Base-by-base conservation (phyloP, 2,329 filamentous ascomycete species). In the Mollisiaceae sp. region DNA sequence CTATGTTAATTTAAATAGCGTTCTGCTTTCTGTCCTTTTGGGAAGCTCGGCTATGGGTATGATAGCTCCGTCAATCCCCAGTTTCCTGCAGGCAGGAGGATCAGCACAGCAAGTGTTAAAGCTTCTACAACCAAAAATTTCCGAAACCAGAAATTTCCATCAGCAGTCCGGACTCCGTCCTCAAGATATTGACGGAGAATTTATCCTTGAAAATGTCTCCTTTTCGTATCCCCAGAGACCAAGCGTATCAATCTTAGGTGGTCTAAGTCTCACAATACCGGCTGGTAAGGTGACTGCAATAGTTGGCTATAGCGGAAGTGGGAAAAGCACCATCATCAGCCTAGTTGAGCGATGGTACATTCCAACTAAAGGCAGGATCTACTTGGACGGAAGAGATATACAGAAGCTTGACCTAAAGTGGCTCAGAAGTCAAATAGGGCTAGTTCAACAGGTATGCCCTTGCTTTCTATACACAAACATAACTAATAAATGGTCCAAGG, bases 141-240 rank as follows among this genome's bases (percentile, higher is more conserved):
- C 11, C 11, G 22, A 52, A 52, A 52, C 14, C n/a, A n/a, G n/a
- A n/a, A n/a, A n/a, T n/a, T n/a, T n/a, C n/a, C n/a, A n/a, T n/a
- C n/a, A n/a, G n/a, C n/a, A n/a, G n/a, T n/a, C n/a, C n/a, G n/a
- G n/a, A n/a, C n/a, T n/a, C n/a, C n/a, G n/a, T n/a, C n/a, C n/a
- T n/a, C n/a, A n/a, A n/a, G n/a, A n/a, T n/a, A n/a, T n/a, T n/a
- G n/a, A n/a, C n/a, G 52, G 15, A 56, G 27, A 56, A 8, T 5
- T 56, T 8, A 15, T n/a, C 11, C 27, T 50, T 0, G 87, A 92
- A 1, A 78, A 85, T 20, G 82, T 97, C 4, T 41, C 22, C 4
- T 66, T 65, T 24, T 50, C 39, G 3, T 77, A 77, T 60, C 76
- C 76, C 1, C 65, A 65, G n/a, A 64, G 73, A 41, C 67, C 71